phyloP scores from a whole-genome alignment of 768 basidiomycete genomes.

The Xerocomus potaroensis region DNA sequence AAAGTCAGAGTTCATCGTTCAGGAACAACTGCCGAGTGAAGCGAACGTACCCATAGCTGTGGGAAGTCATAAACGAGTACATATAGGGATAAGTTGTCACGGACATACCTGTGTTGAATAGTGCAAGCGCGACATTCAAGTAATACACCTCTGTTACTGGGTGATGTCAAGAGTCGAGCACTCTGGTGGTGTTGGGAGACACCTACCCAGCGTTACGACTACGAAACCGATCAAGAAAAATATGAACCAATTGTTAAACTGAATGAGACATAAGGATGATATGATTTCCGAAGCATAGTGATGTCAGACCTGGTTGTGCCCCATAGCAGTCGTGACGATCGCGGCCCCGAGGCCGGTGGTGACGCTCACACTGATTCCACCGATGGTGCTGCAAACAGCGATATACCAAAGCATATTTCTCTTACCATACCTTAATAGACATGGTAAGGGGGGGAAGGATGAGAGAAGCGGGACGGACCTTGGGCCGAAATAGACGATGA shows the following conservation, averaged over 20 bases:
- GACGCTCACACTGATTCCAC: slow-evolving; percentile 91
- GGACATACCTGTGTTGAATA: slow-evolving; percentile 79
- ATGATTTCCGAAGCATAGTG: background rate
- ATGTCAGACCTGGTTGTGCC: slow-evolving; percentile 66
- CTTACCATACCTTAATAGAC: slow-evolving; percentile 67
- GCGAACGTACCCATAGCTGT: slow-evolving; percentile 60
- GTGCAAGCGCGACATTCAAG: slow-evolving; percentile 90
- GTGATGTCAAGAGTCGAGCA: slow-evolving; percentile 5
- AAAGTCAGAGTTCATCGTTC: slow-evolving; percentile 17
- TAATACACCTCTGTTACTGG: slow-evolving; percentile 90
- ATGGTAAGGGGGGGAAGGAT: background rate
- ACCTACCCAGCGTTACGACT: slow-evolving; percentile 70
- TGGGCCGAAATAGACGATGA: slow-evolving; percentile 81
- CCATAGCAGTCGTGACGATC: slow-evolving; percentile 74
- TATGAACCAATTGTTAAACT: slow-evolving; percentile 92
- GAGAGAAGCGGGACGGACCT: slow-evolving; percentile 42
- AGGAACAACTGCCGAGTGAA: background rate
- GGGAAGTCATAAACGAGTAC: slow-evolving; percentile 1
- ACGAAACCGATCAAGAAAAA: slow-evolving; percentile 87
- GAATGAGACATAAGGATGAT: slow-evolving; percentile 1
- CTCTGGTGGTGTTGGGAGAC: background rate
- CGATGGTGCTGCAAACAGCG: slow-evolving; percentile 92
- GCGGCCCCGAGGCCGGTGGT: slow-evolving; percentile 91
- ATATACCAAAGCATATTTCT: slow-evolving; percentile 96
- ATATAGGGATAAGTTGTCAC: background rate